A percentile compares a stretch with the other conserved stretches of the same genome.
phyloP scores from a whole-genome alignment of 129 eudicot genomes.

The Scalesia atractyloides region DNA sequence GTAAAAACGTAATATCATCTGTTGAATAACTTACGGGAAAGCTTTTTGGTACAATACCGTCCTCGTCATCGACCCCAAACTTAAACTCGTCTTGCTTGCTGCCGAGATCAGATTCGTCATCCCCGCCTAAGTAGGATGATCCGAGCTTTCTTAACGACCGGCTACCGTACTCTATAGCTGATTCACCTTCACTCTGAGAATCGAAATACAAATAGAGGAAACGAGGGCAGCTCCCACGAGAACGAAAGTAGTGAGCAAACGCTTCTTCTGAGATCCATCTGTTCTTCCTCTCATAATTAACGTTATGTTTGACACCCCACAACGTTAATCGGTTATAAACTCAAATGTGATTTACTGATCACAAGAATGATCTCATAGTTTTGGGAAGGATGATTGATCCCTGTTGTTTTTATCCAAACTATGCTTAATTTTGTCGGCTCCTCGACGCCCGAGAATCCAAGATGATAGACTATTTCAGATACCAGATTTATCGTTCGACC shows the following conservation, averaged over 20 bases:
- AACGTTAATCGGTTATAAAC: too few species aligned
- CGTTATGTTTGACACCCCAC: too few species aligned
- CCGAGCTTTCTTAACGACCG: constrained; percentile 85
- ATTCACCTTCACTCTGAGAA: constrained; percentile 72
- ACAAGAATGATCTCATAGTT: too few species aligned
- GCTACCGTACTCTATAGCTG: constrained; percentile 94
- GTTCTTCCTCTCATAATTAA: too few species aligned
- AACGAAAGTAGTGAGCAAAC: too few species aligned
- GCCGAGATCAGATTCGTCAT: constrained; percentile 82
- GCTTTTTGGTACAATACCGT: constrained; percentile 70
- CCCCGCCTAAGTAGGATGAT: constrained; percentile 88
- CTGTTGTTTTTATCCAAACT: constrained; percentile 22
- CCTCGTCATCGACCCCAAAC: constrained; percentile 73
- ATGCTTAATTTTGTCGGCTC: not conserved
- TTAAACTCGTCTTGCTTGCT: constrained; percentile 68
- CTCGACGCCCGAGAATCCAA: not conserved
- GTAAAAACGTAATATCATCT: not conserved
- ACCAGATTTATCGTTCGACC: too few species aligned
- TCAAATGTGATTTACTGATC: too few species aligned
- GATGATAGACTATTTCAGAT: constrained; percentile 23
- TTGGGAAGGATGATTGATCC: constrained; percentile 37
- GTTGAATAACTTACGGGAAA: constrained; percentile 62
- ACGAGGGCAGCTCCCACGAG: too few species aligned
- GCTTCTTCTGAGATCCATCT: too few species aligned
- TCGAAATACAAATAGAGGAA: constrained; percentile 76